phyloP scores from a whole-genome alignment of 345 rosid genomes.

The Excoecaria cochinchinensis region DNA sequence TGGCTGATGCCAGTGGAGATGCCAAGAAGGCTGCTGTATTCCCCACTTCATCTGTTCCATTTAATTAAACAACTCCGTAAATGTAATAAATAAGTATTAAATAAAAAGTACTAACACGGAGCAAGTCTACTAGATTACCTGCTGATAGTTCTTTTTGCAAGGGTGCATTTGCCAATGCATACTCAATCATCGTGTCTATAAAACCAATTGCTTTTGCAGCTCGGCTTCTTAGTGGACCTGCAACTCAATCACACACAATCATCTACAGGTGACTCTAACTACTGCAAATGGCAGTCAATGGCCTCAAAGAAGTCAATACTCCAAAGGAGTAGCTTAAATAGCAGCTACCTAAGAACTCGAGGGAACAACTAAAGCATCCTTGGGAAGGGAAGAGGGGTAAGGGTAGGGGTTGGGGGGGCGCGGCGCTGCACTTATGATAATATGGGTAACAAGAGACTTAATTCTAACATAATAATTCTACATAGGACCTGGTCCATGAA shows the following conservation, averaged over 20 bases:
- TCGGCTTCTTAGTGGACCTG: conserved; percentile 73
- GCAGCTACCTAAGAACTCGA: too few species aligned
- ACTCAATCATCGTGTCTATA: conserved; percentile 82
- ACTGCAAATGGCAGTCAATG: neutral
- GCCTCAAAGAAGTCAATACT: neutral
- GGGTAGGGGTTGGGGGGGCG: too few species aligned
- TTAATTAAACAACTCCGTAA: conserved; percentile 9
- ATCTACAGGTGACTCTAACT: neutral
- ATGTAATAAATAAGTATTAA: neutral
- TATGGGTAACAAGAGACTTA: too few species aligned
- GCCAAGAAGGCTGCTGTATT: conserved; percentile 90
- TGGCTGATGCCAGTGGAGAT: conserved; percentile 90
- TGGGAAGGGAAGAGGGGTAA: neutral
- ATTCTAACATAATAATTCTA: too few species aligned
- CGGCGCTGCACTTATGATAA: too few species aligned
- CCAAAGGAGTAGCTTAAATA: too few species aligned
- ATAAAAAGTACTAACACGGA: neutral
- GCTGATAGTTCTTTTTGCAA: conserved; percentile 82
- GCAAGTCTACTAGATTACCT: conserved; percentile 38
- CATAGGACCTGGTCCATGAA: too few species aligned
- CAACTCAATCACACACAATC: neutral
- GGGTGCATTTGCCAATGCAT: conserved; percentile 78
- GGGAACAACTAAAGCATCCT: neutral
- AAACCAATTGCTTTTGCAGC: conserved; percentile 84
- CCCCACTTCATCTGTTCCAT: conserved; percentile 83